phyloP scores from a whole-genome alignment of 768 basidiomycete genomes.

The Rhizopogon roseolus region DNA sequence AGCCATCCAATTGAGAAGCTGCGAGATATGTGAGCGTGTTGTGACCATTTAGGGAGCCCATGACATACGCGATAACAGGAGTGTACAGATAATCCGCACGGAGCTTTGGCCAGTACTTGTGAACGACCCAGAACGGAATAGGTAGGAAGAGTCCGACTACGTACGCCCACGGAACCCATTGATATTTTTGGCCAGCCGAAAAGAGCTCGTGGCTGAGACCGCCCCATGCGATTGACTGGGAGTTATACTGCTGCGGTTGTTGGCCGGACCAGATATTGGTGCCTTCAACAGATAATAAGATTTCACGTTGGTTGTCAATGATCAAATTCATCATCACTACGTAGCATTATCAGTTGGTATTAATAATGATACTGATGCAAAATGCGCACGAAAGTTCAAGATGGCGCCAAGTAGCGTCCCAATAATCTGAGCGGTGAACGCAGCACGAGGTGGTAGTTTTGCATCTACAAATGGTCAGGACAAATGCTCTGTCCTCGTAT shows the following conservation, averaged over 20 bases:
- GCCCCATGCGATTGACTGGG: slow-evolving; percentile 59
- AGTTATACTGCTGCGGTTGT: slow-evolving; percentile 47
- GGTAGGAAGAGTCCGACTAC: slow-evolving; percentile 46
- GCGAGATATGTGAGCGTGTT: slow-evolving; percentile 3
- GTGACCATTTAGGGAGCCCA: not conserved
- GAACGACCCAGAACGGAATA: slow-evolving; percentile 47
- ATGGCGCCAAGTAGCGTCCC: slow-evolving; percentile 52
- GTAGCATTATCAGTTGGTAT: slow-evolving; percentile 14
- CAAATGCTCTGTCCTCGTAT: too few species aligned
- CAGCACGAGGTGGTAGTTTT: slow-evolving; percentile 61
- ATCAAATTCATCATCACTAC: slow-evolving; percentile 59
- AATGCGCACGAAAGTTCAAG: slow-evolving; percentile 37
- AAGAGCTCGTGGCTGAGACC: slow-evolving; percentile 42
- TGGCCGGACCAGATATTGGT: slow-evolving; percentile 63
- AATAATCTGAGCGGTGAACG: slow-evolving; percentile 53
- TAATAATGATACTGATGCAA: not conserved
- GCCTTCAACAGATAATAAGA: slow-evolving; percentile 46
- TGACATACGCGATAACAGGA: slow-evolving; percentile 36
- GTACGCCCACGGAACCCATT: slow-evolving; percentile 46
- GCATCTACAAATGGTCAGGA: slow-evolving; percentile 16
- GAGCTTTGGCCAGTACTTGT: slow-evolving; percentile 40
- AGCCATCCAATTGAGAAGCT: slow-evolving; percentile 38
- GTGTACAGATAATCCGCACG: slow-evolving; percentile 44
- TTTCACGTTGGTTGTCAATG: slow-evolving; percentile 46
- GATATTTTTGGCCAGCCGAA: slow-evolving; percentile 39